Evolutionary conservation across 2,329 filamentous ascomycete genomes (phyloP).

Genomic region (Arthrobotrys musiformis): DNA sequence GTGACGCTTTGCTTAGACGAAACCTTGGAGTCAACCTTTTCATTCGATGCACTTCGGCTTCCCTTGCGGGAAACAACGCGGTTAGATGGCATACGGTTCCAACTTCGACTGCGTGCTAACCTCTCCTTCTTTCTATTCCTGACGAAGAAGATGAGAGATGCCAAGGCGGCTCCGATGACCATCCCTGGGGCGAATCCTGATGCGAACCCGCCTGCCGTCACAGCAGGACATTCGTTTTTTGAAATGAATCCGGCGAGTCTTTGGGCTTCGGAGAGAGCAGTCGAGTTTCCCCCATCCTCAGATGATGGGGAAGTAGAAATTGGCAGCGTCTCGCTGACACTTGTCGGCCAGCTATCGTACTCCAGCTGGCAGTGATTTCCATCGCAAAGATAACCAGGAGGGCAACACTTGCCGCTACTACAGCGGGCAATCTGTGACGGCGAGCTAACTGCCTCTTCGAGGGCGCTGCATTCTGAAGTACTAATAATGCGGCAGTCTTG

Average conservation of each 20-base stretch:
- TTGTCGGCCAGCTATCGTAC: slow-evolving; percentile 44
- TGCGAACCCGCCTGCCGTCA: slow-evolving; percentile 44
- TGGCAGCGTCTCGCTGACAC: not conserved
- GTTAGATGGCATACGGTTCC: slow-evolving; percentile 43
- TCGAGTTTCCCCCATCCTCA: slow-evolving; percentile 10
- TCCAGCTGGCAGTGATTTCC: slow-evolving; percentile 44
- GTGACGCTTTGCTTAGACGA: slow-evolving; percentile 43
- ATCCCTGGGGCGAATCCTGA: slow-evolving; percentile 42
- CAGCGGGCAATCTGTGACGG: slow-evolving; percentile 27
- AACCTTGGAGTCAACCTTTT: slow-evolving; percentile 33
- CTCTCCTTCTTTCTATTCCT: slow-evolving; percentile 19
- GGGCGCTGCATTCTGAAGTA: slow-evolving; percentile 26
- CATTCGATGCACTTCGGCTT: slow-evolving; percentile 13
- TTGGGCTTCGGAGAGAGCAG: slow-evolving; percentile 40
- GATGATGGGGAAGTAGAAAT: not conserved
- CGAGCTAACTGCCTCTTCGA: not conserved
- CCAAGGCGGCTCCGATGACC: slow-evolving; percentile 28
- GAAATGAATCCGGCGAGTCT: slow-evolving; percentile 44
- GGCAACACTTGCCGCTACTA: slow-evolving; percentile 46
- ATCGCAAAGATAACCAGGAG: slow-evolving; percentile 51
- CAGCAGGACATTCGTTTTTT: slow-evolving; percentile 31
- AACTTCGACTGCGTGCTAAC: slow-evolving; percentile 5
- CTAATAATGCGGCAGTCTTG: slow-evolving; percentile 48
- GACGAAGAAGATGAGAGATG: slow-evolving; percentile 23
- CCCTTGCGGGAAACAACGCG: slow-evolving; percentile 24